Conservation (phyloP, 768 basidiomycete species). For the Mycena kentingensis region DNA sequence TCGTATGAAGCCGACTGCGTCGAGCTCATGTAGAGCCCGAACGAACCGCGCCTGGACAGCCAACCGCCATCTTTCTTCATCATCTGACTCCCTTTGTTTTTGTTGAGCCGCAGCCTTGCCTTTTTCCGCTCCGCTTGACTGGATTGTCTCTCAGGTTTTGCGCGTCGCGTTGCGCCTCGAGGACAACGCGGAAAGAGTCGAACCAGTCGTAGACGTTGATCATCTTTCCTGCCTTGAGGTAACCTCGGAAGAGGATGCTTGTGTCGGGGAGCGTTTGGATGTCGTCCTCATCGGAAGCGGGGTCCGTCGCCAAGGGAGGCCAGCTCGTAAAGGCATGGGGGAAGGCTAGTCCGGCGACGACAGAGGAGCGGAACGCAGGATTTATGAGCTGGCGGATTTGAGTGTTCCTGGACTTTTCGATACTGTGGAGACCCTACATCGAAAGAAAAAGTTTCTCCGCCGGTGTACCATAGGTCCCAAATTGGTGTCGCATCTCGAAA, state of each 20-base stretch:
- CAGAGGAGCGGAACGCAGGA: conserved; percentile 63
- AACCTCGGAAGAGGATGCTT: conserved; percentile 74
- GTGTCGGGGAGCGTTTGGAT: conserved; percentile 69
- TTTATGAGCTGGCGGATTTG: conserved; percentile 56
- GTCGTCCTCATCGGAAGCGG: conserved; percentile 26
- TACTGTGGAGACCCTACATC: conserved; percentile 47
- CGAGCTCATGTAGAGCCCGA: conserved; percentile 78
- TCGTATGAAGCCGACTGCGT: conserved; percentile 77
- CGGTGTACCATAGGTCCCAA: conserved; percentile 79
- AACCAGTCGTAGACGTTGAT: conserved; percentile 92
- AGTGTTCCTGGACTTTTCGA: not conserved
- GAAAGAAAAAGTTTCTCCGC: conserved; percentile 60
- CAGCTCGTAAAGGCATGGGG: conserved; percentile 53
- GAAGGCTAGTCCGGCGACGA: conserved; percentile 59
- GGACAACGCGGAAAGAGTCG: conserved; percentile 66
- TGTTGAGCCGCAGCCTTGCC: conserved; percentile 24
- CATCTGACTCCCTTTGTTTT: conserved; percentile 31
- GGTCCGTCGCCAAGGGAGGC: conserved; percentile 11
- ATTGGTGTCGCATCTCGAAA: conserved; percentile 51
- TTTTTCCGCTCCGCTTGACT: conserved; percentile 31
- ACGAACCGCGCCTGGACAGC: conserved; percentile 80
- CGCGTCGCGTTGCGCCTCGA: conserved; percentile 57
- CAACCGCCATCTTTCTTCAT: conserved; percentile 56
- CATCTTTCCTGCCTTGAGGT: conserved; percentile 77
- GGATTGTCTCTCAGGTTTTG: conserved; percentile 26